Evolutionary conservation across 192 early-diverging fungal species (phyloP).

Genomic region (Jimgerdemannia lactiflua): DNA sequence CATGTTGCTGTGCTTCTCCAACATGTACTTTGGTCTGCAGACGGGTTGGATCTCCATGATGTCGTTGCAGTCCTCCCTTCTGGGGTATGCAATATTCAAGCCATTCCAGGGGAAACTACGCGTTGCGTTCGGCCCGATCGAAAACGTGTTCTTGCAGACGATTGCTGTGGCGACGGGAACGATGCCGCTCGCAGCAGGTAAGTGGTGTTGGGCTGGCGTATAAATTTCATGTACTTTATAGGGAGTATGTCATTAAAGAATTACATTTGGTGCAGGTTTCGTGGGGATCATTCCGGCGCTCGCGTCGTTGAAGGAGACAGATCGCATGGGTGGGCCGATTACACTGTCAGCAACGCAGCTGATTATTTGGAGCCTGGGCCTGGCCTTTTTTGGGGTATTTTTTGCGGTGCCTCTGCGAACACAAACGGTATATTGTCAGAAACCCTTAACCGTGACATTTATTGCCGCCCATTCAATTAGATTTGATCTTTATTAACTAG

Average conservation of each 20-base stretch:
- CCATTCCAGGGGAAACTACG: conserved; percentile 40
- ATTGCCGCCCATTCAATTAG: not conserved
- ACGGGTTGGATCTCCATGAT: conserved; percentile 82
- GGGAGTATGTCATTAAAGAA: not conserved
- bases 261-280: conserved; percentile 54
- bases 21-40: conserved; percentile 88
- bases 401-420: conserved; percentile 79
- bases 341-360: conserved; percentile 45
- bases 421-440: conserved; percentile 42
- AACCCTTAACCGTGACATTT: too few species aligned
- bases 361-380: conserved; percentile 70
- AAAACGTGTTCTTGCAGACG: conserved; percentile 85
- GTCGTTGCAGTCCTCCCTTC: conserved; percentile 68
- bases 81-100: conserved; percentile 80
- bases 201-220: not conserved
- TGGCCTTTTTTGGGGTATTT: conserved; percentile 90
- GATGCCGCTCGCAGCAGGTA: conserved; percentile 72
- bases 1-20: conserved; percentile 76
- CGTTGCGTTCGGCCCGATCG: conserved; percentile 67
- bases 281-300: conserved; percentile 83
- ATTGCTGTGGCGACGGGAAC: conserved; percentile 82
- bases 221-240: not conserved
- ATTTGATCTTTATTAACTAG: not conserved
- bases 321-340: conserved; percentile 50
- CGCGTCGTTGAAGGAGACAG: conserved; percentile 58